Conservation (phyloP, 2,329 filamentous ascomycete genomes). For the Botryotinia convoluta region DNA sequence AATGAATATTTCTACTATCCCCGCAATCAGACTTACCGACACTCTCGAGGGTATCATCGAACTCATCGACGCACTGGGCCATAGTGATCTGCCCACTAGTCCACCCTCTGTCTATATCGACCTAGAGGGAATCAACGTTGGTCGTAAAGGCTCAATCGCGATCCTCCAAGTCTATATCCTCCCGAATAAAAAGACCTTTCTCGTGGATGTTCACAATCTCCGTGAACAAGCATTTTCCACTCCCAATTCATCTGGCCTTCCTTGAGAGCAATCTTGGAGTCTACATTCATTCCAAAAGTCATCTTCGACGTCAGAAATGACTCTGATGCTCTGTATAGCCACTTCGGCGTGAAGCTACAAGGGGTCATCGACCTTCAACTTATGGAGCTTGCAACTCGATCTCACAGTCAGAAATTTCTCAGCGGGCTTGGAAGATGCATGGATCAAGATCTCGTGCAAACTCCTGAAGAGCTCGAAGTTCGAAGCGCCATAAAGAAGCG, state of each 20-base stretch:
- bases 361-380: conserved; percentile 55
- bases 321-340: conserved; percentile 52
- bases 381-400: conserved; percentile 49
- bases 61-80: conserved; percentile 13
- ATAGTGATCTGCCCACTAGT: conserved; percentile 24
- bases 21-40: neutral
- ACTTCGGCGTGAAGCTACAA: conserved; percentile 44
- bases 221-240: conserved; percentile 39
- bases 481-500: conserved; percentile 42
- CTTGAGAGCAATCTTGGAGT: conserved; percentile 47
- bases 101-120: conserved; percentile 45
- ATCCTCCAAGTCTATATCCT: conserved; percentile 41
- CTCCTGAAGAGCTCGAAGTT: conserved; percentile 20
- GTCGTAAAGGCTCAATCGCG: conserved; percentile 43
- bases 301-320: conserved; percentile 60
- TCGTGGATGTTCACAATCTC: conserved; percentile 46
- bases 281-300: conserved; percentile 45
- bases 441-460: conserved; percentile 31
- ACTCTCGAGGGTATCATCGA: conserved; percentile 6
- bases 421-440: conserved; percentile 44
- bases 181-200: conserved; percentile 35
- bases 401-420: conserved; percentile 30
- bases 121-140: conserved; percentile 45
- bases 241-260: conserved; percentile 27
- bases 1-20: neutral